Conservation (phyloP, 495 filamentous ascomycete species). For the Physcia stellaris region DNA sequence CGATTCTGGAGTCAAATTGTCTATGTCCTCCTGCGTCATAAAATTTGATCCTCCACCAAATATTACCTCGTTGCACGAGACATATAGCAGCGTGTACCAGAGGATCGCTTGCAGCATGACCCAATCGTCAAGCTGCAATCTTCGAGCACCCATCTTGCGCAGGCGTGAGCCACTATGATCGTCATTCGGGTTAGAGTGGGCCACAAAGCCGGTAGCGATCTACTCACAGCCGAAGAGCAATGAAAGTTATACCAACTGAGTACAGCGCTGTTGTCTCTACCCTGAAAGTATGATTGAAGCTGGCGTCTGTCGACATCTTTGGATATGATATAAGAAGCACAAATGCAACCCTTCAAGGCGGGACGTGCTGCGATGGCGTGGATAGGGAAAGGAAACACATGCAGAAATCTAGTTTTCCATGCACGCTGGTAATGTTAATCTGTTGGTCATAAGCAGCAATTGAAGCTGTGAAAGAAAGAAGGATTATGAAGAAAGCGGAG, state of each 20-base stretch:
- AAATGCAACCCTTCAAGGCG: too few relatives aligned
- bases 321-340: too few relatives aligned
- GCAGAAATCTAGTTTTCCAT: too few relatives aligned
- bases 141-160: constrained; percentile 30
- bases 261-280: constrained; percentile 37
- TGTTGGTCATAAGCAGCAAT: too few relatives aligned
- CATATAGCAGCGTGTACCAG: constrained; percentile 41
- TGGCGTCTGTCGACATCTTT: constrained; percentile 10
- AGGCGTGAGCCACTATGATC: constrained; percentile 33
- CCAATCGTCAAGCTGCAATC: constrained; percentile 37
- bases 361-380: too few relatives aligned
- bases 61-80: constrained; percentile 36
- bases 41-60: constrained; percentile 41
- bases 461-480: too few relatives aligned
- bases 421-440: too few relatives aligned
- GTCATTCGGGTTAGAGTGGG: constrained; percentile 1
- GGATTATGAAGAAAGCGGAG: too few relatives aligned
- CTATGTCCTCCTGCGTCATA: constrained; percentile 28
- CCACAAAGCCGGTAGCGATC: neutral
- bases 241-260: constrained; percentile 29
- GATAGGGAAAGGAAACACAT: too few relatives aligned
- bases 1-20: constrained; percentile 24
- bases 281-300: constrained; percentile 23
- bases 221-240: constrained; percentile 31
- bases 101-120: constrained; percentile 33